Conservation (phyloP, 2,329 filamentous ascomycete genomes). For the Madurella mycetomatis region DNA sequence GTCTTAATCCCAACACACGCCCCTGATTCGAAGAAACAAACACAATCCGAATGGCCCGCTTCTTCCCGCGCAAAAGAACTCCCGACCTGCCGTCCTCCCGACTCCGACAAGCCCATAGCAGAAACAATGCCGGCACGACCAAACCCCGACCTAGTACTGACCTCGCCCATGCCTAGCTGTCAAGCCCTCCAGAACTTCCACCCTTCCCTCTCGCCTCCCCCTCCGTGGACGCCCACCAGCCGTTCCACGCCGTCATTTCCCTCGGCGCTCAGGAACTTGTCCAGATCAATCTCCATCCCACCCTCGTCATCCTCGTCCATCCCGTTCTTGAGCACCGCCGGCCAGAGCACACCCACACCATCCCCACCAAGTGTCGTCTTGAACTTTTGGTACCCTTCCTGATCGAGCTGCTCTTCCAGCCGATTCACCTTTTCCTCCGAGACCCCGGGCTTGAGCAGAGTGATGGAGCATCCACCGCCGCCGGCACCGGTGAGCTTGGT, state of each 20-base stretch:
- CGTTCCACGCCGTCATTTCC: slow-evolving; percentile 81
- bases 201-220: slow-evolving; percentile 65
- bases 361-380: slow-evolving; percentile 88
- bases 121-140: neutral
- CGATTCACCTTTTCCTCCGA: slow-evolving; percentile 52
- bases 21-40: neutral
- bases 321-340: slow-evolving; percentile 82
- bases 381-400: slow-evolving; percentile 77
- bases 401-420: slow-evolving; percentile 61
- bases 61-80: neutral
- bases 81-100: neutral
- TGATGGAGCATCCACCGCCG: slow-evolving; percentile 93
- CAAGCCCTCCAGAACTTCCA: slow-evolving; percentile 84
- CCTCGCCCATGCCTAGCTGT: slow-evolving; percentile 33
- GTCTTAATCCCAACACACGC: neutral
- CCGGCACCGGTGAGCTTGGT: slow-evolving; percentile 96
- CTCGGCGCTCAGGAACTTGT: slow-evolving; percentile 74
- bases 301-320: slow-evolving; percentile 72
- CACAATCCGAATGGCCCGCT: neutral
- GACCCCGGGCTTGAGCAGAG: slow-evolving; percentile 69
- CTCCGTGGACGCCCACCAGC: slow-evolving; percentile 74
- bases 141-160: neutral
- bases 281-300: slow-evolving; percentile 88
- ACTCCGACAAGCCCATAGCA: neutral
- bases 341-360: slow-evolving; percentile 90